Evolutionary conservation across 306 rosid genomes (phyloP), one percentile per base, ranked within the genome.

Genomic region (Lupinus albus): DNA sequence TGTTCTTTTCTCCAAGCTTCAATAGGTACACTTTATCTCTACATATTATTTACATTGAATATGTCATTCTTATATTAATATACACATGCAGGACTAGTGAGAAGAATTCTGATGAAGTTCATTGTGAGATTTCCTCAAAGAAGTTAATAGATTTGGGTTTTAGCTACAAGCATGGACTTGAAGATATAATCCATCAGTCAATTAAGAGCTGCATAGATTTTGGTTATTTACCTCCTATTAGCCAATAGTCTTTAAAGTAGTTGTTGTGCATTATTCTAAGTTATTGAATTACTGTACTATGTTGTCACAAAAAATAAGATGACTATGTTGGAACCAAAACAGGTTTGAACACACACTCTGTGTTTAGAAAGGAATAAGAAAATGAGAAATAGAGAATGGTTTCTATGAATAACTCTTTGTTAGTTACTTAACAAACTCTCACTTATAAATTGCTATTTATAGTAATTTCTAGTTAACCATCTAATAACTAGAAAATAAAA

Each of bases 81-180:
- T 21, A 21, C 17, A 61, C 61, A 18, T 79, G 68, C 75, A 80
- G 82, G 65, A 49, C 72, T 51, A 47, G n/a, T 9, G 72, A 79
- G 74, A 83, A 83, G 36, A 78, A 68, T 67, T 68, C 70, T 55
- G 52, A 76, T 38, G 42, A 67, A 52, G 78, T 76, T 56, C 78
- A 79, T 33, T 63, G 76, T 13, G 83, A 81, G 76, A 83, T 87
- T 72, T 87, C 89, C 59, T 84, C 91, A 54, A 72, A 86, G 81
- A 91, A 91, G 79, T 75, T 86, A 52, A 71, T 60, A 68, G 86
- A 91, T 72, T 68, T 91, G 81, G 95, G 93, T 49, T 88, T 88
- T 45, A 63, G 52, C 68, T 87, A 78, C 82, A 83, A 84, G 77
- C 88, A 86, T 80, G 91, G 78, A 55, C 35, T 84, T 44, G 82